Percentiles rank a stretch among this genome's conserved stretches.
These are phyloP conservation scores for Malassezia sp. DNA, from an alignment of 1,284 basidiomycete genomes.

Conservation along the genomic window DNA sequence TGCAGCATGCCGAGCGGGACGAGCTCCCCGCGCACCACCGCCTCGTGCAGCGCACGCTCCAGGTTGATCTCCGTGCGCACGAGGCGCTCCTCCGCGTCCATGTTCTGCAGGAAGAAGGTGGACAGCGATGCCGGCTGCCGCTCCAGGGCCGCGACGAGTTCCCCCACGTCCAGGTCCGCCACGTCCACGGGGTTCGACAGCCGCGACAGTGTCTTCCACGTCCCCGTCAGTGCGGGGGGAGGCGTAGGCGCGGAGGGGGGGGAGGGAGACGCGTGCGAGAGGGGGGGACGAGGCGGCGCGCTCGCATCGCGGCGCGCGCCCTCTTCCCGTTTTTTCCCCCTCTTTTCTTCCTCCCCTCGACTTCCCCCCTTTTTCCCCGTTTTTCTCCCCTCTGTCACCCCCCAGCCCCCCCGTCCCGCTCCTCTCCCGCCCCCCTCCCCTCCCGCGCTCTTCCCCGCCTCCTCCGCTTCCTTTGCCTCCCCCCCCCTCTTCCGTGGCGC, in stretches of 20 bases:
- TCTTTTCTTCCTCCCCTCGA: no score
- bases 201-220: slow-evolving; percentile 30
- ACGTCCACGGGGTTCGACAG: slow-evolving; percentile 43
- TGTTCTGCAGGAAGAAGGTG: slow-evolving; percentile 46
- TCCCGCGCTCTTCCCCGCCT: no score
- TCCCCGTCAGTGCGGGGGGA: slow-evolving; percentile 43
- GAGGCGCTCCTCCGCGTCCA: slow-evolving; percentile 50
- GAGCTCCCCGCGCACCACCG: slow-evolving; percentile 47
- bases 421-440: no score
- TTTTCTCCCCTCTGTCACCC: no score
- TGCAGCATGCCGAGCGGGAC: slow-evolving; percentile 47
- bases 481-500: no score
- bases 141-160: slow-evolving; percentile 49
- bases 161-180: slow-evolving; percentile 48
- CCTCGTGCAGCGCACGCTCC: slow-evolving; percentile 48
- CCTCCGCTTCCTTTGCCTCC: no score
- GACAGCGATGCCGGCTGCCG: slow-evolving; percentile 47
- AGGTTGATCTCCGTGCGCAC: slow-evolving; percentile 49
- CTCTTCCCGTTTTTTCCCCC: no score
- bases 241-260: background rate
- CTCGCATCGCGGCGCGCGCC: background rate
- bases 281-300: background rate
- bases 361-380: no score
- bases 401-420: no score
- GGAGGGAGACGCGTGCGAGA: no score